Conservation (phyloP, 1,284 basidiomycete species). For the Spongispora temasekensis region DNA sequence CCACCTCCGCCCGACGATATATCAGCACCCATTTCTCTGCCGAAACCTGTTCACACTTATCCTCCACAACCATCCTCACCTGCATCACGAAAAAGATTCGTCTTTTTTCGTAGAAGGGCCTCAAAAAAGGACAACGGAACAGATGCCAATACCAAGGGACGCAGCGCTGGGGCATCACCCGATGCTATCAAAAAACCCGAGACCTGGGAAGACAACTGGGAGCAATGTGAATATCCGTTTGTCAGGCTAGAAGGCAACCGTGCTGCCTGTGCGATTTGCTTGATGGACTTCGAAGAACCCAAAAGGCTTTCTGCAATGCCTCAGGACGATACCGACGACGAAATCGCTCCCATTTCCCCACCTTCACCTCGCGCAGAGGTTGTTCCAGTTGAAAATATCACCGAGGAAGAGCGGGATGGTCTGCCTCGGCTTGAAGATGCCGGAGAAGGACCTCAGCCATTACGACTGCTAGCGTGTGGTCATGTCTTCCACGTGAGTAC, state of each 20-base stretch:
- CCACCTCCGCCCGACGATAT: slow-evolving; percentile 66
- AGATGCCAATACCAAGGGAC: slow-evolving; percentile 16
- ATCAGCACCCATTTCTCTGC: slow-evolving; percentile 40
- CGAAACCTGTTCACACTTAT: slow-evolving; percentile 52
- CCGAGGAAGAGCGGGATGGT: slow-evolving; percentile 41
- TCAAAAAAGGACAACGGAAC: slow-evolving; percentile 28
- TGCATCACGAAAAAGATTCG: slow-evolving; percentile 48
- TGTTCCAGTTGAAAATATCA: slow-evolving; percentile 42
- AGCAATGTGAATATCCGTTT: slow-evolving; percentile 55
- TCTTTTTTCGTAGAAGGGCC: slow-evolving; percentile 44
- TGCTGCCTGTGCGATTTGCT: slow-evolving; percentile 78
- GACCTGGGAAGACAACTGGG: slow-evolving; percentile 60
- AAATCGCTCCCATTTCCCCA: slow-evolving; percentile 8
- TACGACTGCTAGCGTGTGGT: slow-evolving; percentile 70
- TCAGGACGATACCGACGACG: slow-evolving; percentile 24
- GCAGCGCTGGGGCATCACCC: slow-evolving; percentile 20
- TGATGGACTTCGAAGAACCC: slow-evolving; percentile 81
- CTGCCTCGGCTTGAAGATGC: slow-evolving; percentile 61
- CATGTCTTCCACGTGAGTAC: slow-evolving; percentile 80
- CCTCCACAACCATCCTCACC: slow-evolving; percentile 49
- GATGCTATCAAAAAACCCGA: slow-evolving; percentile 40
- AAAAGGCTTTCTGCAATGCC: slow-evolving; percentile 41
- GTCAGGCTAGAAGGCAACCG: slow-evolving; percentile 76
- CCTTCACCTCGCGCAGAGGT: slow-evolving; percentile 20
- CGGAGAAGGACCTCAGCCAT: slow-evolving; percentile 70